A percentile compares a stretch with the other conserved stretches of the same genome.
Conservation (phyloP, 257 asterid species). For the Schizonepeta tenuifolia region DNA sequence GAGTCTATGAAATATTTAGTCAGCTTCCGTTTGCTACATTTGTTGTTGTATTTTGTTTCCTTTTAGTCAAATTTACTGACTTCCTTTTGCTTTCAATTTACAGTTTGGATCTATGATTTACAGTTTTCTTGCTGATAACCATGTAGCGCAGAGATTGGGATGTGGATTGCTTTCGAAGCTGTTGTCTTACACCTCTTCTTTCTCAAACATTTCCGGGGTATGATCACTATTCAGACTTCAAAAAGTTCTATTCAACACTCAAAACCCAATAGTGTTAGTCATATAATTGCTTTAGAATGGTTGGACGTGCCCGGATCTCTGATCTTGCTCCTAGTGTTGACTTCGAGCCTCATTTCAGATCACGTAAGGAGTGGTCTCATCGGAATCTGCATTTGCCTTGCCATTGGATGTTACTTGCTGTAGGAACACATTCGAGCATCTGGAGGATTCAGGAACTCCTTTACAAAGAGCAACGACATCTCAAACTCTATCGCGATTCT, state of each 20-base stretch:
- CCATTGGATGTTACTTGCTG: constrained; percentile 75
- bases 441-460: constrained; percentile 90
- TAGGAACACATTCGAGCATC: constrained; percentile 91
- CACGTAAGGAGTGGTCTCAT: constrained; percentile 46
- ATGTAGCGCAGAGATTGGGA: constrained; percentile 78
- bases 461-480: constrained; percentile 74
- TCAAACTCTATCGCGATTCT: constrained; percentile 82
- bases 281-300: constrained; percentile 68
- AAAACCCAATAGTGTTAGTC: not conserved
- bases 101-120: not conserved
- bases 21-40: too few relatives aligned
- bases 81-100: not conserved
- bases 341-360: constrained; percentile 65
- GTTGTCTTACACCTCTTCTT: constrained; percentile 75
- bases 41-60: too few relatives aligned
- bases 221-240: not conserved
- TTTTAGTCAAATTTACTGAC: too few relatives aligned
- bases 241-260: not conserved
- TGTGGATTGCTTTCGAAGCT: constrained; percentile 72
- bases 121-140: constrained; percentile 1
- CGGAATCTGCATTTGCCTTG: constrained; percentile 60
- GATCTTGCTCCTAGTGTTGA: constrained; percentile 74
- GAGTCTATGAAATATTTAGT: too few relatives aligned
- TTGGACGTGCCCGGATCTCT: constrained; percentile 75
- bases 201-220: constrained; percentile 66